Base-by-base conservation (phyloP, 176 grass and related monocot genomes). In the Melocanna baccifera region DNA sequence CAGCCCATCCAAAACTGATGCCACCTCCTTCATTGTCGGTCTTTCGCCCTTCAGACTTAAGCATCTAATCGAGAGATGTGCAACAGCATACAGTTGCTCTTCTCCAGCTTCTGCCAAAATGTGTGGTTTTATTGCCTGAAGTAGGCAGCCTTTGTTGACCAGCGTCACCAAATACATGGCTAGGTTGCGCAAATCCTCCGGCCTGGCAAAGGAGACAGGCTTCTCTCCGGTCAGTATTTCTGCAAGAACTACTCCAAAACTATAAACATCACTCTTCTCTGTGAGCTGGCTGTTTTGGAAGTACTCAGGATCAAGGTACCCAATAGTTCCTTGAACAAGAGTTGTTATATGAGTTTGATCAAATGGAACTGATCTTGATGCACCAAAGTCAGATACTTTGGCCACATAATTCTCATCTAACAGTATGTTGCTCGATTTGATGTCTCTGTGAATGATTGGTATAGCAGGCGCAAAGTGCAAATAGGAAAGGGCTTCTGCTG, bases 291-390 rank as follows among this genome's bases (percentile, higher is more conserved):
- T 23, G n/a, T 55, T 89, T 74, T 85, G 81, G 10, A 89, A 89
- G 62, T 89, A 92, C 81, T 92, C 87, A 29, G 91, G 91, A 67
- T 92, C 91, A 0, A 92, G 84, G 3, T 92, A 92, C 0, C 91
- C 91, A 69, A 92, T 75, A 12, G 91, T 92, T 23, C 91, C 87
- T 67, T 89, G 87, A 72, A 92, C 80, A 14, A 92, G 81, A 51
- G 91, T 92, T 40, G 91, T 92, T 51, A 92, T n/a, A 77, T 92
- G 91, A 51, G 84, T 92, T 72, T 68, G 84, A 58, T 92, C 80
- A 47, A 87, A 89, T 29, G 91, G 87, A 32, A 92, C 81, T 15
- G 82, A 67, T 86, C 84, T 87, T 45, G 91, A 92, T 62, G 76
- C 84, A 42, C 91, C 91, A 0, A 92, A 92, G 57, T 92, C 91